phyloP scores from a whole-genome alignment of 2,329 filamentous ascomycete species.

The Hypoxylon sp. region DNA sequence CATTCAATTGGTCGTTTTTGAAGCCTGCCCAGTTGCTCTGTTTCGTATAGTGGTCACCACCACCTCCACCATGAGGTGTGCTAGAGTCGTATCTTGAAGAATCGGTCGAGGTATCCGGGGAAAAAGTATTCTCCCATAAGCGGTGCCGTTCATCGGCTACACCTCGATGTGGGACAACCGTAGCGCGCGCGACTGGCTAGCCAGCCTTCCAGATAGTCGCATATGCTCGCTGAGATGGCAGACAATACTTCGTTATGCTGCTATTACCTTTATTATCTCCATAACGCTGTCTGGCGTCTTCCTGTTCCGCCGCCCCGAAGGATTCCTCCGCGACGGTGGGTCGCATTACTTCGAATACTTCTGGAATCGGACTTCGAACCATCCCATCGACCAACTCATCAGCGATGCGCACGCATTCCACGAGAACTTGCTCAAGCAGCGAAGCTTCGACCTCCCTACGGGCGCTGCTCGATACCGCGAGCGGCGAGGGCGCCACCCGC shows the following conservation, averaged over 20 bases:
- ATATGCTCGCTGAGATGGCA: constrained; percentile 41
- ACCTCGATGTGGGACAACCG: constrained; percentile 32
- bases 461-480: constrained; percentile 68
- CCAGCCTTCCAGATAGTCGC: constrained; percentile 43
- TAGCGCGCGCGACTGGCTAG: constrained; percentile 38
- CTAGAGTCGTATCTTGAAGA: constrained; percentile 10
- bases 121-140: constrained; percentile 13
- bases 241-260: constrained; percentile 42
- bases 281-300: constrained; percentile 43
- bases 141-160: background rate
- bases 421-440: constrained; percentile 56
- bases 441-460: constrained; percentile 62
- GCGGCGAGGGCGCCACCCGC: constrained; percentile 70
- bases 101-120: constrained; percentile 9
- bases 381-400: constrained; percentile 67
- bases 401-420: constrained; percentile 60
- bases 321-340: constrained; percentile 36
- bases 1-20: background rate
- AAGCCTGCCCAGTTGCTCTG: background rate
- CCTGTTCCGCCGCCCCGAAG: constrained; percentile 43
- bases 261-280: constrained; percentile 42
- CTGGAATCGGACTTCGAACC: constrained; percentile 47
- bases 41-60: constrained; percentile 9
- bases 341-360: constrained; percentile 46
- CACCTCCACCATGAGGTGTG: constrained; percentile 32